phyloP scores from a whole-genome alignment of 257 asterid genomes.

The Solanum sitiens region DNA sequence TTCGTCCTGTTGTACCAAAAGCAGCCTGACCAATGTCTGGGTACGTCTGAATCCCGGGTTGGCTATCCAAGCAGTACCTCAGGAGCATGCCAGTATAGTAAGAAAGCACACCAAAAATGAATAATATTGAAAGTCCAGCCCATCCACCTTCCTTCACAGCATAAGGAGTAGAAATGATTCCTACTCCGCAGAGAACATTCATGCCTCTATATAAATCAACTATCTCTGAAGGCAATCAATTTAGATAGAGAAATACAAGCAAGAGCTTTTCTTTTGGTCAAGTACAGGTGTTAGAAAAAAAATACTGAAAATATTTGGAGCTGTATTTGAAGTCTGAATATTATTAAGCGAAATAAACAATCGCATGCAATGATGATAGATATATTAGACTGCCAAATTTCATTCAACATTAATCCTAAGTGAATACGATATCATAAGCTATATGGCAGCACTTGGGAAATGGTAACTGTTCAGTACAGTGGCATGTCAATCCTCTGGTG shows the following conservation, averaged over 20 bases:
- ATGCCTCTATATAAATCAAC: not conserved
- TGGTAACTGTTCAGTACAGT: not conserved
- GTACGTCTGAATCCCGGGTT: conserved; percentile 86
- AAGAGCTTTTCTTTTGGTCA: not conserved
- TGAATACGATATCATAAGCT: not conserved
- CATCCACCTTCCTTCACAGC: conserved; percentile 20
- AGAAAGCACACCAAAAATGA: conserved; percentile 10
- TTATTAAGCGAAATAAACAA: not conserved
- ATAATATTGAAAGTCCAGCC: conserved; percentile 9
- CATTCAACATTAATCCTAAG: not conserved
- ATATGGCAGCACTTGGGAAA: not conserved
- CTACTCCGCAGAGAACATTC: conserved; percentile 76
- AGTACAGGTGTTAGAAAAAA: not conserved
- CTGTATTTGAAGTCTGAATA: too few species aligned
- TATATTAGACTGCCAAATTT: not conserved
- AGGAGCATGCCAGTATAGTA: conserved; percentile 67
- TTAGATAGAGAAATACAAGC: not conserved
- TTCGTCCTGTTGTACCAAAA: conserved; percentile 71
- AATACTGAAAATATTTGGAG: not conserved
- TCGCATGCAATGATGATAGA: not conserved
- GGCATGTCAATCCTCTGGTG: not conserved
- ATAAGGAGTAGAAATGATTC: conserved; percentile 24
- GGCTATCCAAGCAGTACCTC: conserved; percentile 82
- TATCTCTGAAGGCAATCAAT: not conserved
- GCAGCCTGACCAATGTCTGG: conserved; percentile 99